phyloP scores from a whole-genome alignment of 2,329 filamentous ascomycete genomes.

The Scedosporium minutisporum region DNA sequence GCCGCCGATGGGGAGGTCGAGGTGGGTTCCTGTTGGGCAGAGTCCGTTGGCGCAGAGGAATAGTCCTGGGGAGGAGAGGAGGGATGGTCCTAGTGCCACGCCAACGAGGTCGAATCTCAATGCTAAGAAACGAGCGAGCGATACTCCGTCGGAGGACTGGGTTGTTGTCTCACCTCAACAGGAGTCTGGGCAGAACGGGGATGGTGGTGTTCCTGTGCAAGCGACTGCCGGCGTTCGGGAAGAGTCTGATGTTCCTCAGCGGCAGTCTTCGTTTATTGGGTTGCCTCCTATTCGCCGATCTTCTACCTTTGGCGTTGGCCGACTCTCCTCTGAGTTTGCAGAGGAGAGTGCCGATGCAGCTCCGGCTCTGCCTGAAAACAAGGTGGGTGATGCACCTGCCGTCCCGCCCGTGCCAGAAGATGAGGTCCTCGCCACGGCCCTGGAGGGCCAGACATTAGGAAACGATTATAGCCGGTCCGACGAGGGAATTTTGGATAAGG shows the following conservation, averaged over 20 bases:
- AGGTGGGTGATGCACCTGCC: conserved; percentile 3
- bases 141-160: conserved; percentile 15
- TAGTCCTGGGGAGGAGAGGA: not conserved
- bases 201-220: conserved; percentile 11
- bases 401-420: conserved; percentile 13
- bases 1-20: not conserved
- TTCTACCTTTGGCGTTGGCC: conserved; percentile 39
- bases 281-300: conserved; percentile 49
- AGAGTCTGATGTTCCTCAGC: conserved; percentile 20
- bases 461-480: not conserved
- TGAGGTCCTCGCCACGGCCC: not conserved
- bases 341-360: conserved; percentile 12
- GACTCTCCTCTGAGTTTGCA: not conserved
- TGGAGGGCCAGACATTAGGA: conserved; percentile 2
- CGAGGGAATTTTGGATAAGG: not conserved
- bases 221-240: conserved; percentile 1
- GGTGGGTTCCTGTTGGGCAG: not conserved
- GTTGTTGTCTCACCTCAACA: conserved; percentile 16
- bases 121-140: not conserved
- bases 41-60: conserved; percentile 4
- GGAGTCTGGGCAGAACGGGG: not conserved
- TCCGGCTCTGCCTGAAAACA: conserved; percentile 22
- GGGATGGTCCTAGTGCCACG: not conserved
- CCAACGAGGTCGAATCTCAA: not conserved
- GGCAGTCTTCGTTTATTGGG: conserved; percentile 43